These are phyloP conservation scores for Fonsecaea erecta DNA, from an alignment of 2,329 filamentous ascomycete species.

Conservation along the genomic window DNA sequence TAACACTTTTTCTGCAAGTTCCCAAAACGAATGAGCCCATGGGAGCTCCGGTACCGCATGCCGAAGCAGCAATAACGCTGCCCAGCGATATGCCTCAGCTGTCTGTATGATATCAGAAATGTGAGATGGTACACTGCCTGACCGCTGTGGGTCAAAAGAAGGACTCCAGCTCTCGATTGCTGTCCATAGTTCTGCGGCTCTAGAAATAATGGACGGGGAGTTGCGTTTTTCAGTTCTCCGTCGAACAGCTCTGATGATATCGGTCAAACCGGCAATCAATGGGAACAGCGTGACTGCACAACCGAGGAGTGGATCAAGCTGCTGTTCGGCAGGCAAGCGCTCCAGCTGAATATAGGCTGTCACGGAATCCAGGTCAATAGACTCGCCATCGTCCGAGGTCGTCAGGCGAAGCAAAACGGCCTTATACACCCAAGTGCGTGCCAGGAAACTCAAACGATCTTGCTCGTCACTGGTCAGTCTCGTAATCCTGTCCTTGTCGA, in stretches of 20 bases:
- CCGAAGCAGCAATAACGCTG: conserved; percentile 67
- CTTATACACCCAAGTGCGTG: conserved; percentile 73
- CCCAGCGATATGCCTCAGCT: conserved; percentile 68
- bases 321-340: conserved; percentile 40
- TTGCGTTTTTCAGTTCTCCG: conserved; percentile 51
- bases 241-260: conserved; percentile 65
- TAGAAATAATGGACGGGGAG: conserved; percentile 63
- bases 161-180: conserved; percentile 65
- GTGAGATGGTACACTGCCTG: conserved; percentile 65
- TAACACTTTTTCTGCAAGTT: conserved; percentile 65
- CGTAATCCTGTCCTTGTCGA: conserved; percentile 47
- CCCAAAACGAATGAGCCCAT: conserved; percentile 57
- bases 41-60: conserved; percentile 72
- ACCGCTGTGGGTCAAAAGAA: conserved; percentile 56
- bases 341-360: conserved; percentile 40
- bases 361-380: conserved; percentile 57
- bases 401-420: conserved; percentile 73
- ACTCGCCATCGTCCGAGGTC: conserved; percentile 62
- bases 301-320: conserved; percentile 72
- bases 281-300: conserved; percentile 70
- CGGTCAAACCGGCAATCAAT: conserved; percentile 68
- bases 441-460: conserved; percentile 60
- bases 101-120: conserved; percentile 67
- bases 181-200: conserved; percentile 64
- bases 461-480: not conserved